These are phyloP conservation scores for Medicago lupulina DNA, from an alignment of 306 rosid species.

Conservation along the genomic window DNA sequence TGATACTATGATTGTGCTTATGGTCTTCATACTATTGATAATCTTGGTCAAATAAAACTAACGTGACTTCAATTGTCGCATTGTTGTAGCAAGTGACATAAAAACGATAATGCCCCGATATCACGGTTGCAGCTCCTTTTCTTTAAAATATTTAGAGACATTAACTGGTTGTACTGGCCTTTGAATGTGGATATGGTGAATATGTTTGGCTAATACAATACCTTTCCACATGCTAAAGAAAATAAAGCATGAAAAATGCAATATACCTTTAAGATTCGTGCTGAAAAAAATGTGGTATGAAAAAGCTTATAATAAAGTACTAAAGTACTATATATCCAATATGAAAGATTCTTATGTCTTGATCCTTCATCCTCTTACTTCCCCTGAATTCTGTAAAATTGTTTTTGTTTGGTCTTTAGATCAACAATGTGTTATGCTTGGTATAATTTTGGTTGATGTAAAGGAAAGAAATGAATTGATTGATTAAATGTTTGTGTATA, in stretches of 20 bases:
- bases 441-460: constrained; percentile 40
- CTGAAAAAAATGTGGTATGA: constrained; percentile 20
- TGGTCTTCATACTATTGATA: not conserved
- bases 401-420: constrained; percentile 41
- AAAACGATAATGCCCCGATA: not conserved
- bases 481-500: constrained; percentile 40
- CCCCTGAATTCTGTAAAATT: constrained; percentile 33
- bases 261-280: constrained; percentile 46
- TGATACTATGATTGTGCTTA: not conserved
- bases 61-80: not conserved
- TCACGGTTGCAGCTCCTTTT: not conserved
- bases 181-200: not conserved
- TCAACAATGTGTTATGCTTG: constrained; percentile 20
- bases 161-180: not conserved
- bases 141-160: not conserved
- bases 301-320: constrained; percentile 35
- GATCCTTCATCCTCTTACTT: constrained; percentile 33
- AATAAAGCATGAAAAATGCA: constrained; percentile 39
- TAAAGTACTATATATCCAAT: constrained; percentile 42
- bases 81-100: not conserved
- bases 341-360: constrained; percentile 46
- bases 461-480: constrained; percentile 43
- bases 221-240: constrained; percentile 42
- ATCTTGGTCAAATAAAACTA: not conserved
- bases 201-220: not conserved